Conservation (phyloP, 2,329 filamentous ascomycete genomes). For the Elsinoe arachidis region DNA sequence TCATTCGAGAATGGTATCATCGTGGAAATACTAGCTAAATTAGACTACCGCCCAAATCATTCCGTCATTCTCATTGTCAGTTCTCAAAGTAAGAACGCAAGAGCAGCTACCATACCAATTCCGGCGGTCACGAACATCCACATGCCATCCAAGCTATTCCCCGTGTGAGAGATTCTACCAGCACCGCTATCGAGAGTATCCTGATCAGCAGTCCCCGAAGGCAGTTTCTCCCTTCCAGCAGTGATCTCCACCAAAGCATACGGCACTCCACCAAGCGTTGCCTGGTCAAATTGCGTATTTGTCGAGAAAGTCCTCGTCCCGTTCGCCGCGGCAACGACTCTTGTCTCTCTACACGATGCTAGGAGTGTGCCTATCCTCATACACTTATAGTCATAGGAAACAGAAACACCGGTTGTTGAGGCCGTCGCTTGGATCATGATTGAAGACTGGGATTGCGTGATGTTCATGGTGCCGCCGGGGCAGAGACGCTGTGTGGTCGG, state of each 20-base stretch:
- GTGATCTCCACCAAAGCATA: background rate
- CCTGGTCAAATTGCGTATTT: background rate
- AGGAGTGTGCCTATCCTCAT: background rate
- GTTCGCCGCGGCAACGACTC: background rate
- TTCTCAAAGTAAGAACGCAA: background rate
- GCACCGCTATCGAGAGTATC: background rate
- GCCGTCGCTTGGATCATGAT: constrained; percentile 4
- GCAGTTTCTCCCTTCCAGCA: background rate
- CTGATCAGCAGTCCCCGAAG: background rate
- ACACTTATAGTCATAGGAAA: constrained; percentile 1
- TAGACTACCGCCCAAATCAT: background rate
- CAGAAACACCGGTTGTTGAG: background rate
- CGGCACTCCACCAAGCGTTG: background rate
- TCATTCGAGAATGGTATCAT: background rate
- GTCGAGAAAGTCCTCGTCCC: background rate
- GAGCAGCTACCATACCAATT: background rate
- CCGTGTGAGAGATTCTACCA: background rate
- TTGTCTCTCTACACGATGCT: background rate
- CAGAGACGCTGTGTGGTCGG: background rate
- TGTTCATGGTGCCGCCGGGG: constrained; percentile 1
- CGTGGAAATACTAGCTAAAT: background rate
- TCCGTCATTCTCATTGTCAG: background rate
- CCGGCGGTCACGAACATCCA: background rate
- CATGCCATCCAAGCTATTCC: background rate
- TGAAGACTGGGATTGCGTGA: background rate